phyloP scores from a whole-genome alignment of 345 rosid species.

The Angophora floribunda region DNA sequence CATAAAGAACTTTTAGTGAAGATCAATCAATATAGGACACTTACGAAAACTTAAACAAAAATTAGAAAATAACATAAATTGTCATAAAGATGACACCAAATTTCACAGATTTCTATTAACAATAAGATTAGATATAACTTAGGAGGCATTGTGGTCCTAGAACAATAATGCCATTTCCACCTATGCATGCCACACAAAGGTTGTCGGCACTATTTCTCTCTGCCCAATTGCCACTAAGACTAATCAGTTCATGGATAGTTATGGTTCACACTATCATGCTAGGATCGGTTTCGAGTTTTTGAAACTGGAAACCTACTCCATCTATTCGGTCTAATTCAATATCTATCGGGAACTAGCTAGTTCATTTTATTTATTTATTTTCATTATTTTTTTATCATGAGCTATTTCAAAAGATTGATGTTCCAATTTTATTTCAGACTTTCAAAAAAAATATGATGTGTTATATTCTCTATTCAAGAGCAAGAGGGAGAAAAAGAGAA shows the following conservation, averaged over 20 bases:
- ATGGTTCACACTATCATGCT: neutral
- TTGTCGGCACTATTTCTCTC: neutral
- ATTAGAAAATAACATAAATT: too few relatives aligned
- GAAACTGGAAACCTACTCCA: neutral
- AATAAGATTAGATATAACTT: neutral
- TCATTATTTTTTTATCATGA: neutral
- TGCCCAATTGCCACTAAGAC: neutral
- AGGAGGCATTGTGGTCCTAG: neutral
- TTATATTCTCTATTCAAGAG: neutral
- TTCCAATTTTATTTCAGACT: neutral
- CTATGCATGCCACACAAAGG: neutral
- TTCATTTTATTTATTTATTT: neutral
- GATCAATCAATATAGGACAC: too few relatives aligned
- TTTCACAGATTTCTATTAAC: too few relatives aligned
- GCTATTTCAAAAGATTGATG: neutral
- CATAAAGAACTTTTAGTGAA: too few relatives aligned
- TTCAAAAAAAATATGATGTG: neutral
- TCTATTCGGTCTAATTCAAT: rapidly evolving
- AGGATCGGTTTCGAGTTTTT: neutral
- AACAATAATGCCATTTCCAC: neutral
- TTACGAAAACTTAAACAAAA: too few relatives aligned
- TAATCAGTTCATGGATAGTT: too few relatives aligned
- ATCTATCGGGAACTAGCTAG: neutral
- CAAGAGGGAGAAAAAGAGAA: neutral
- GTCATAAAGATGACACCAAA: too few relatives aligned